Conservation (phyloP, 345 rosid species). For the Eucalyptus polybractea region DNA sequence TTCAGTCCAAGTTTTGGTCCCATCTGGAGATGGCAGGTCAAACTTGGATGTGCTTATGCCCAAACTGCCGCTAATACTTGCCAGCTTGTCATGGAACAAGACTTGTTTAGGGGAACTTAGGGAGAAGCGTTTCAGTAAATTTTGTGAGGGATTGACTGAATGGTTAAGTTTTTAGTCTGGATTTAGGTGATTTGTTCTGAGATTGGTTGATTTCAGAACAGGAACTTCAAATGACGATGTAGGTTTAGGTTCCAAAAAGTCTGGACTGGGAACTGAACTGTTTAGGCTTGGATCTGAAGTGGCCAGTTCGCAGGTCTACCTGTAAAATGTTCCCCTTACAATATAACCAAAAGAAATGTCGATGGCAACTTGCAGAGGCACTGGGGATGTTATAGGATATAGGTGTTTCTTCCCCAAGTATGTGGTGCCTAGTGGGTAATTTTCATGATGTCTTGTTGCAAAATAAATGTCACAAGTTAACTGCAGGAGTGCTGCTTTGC, state of each 20-base stretch:
- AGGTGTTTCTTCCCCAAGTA: neutral
- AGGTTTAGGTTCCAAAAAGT: neutral
- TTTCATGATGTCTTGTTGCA: neutral
- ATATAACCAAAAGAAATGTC: neutral
- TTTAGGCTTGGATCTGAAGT: neutral
- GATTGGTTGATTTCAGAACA: neutral
- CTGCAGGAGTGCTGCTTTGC: neutral
- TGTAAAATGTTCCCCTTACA: neutral
- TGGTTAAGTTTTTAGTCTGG: neutral
- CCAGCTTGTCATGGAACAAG: neutral
- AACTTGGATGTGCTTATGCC: neutral
- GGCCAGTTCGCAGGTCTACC: neutral
- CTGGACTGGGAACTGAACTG: neutral
- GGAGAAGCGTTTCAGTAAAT: neutral
- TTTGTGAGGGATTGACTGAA: neutral
- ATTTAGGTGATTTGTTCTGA: neutral
- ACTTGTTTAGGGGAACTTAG: neutral
- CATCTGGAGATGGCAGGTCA: neutral
- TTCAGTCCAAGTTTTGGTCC: neutral
- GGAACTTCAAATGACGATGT: neutral
- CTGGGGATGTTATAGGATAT: neutral
- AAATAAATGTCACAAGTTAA: neutral
- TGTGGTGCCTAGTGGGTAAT: neutral
- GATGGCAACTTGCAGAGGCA: neutral
- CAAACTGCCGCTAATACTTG: neutral